Base-by-base conservation (phyloP, 441 rosid species). In the Brassica balearica region DNA sequence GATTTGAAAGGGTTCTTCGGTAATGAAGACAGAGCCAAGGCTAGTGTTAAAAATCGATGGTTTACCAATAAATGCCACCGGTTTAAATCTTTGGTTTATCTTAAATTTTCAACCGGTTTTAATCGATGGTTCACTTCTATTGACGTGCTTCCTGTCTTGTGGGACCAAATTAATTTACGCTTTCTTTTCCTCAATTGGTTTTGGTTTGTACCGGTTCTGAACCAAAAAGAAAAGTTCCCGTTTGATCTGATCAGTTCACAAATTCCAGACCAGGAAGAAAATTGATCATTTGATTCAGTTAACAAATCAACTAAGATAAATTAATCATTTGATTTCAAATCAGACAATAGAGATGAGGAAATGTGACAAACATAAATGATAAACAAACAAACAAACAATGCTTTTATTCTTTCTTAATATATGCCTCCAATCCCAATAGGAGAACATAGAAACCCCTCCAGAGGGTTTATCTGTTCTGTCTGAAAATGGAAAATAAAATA, bases 381-480 rank as follows among this genome's bases (percentile, higher is more conserved):
- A 25, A 60, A 29, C 5, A 46, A 71, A 72, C 10, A 55, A 72
- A 62, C 64, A 71, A 73, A 68, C 23, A 22, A 68, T 73, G 75
- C 10, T 17, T 55, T 48, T 36, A 55, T 55, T 55, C 22, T 55
- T 55, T 68, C 17, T 1, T 1, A n/a, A 61, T 58, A 58, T 72
- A 68, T 64, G 79, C 53, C 75, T 68, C 76, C 79, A 69, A 71
- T 20, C 81, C 76, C 32, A 69, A 74, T 58, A 19, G 72, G 73
- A 65, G 79, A 80, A 65, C 75, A 74, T 38, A 38, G 48, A 8
- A 38, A 34, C 46, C 77, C 77, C 41, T 7, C 34, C 65, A 15
- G 68, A 67, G 48, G 69, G 67, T 69, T 9, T 48, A 6, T 61
- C 25, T 69, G 78, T 68, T 78, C 69, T 74, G 71, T 74, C 73